These are phyloP conservation scores for Microbotryum scabiosae DNA, from an alignment of 1,284 basidiomycete species.

Conservation along the genomic window DNA sequence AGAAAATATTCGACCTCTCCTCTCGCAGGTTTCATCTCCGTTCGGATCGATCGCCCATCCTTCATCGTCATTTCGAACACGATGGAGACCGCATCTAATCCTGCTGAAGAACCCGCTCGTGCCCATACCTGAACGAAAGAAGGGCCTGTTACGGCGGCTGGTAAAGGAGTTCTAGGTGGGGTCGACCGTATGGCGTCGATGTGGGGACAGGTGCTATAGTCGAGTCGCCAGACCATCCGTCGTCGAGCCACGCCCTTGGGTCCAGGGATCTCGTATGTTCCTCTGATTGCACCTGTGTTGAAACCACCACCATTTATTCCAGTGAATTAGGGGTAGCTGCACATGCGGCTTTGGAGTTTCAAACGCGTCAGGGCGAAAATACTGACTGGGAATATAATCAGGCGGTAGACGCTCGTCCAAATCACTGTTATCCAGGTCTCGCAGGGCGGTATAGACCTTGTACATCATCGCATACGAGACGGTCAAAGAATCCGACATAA, in stretches of 20 bases:
- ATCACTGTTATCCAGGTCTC: neutral
- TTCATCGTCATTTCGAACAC: constrained; percentile 11
- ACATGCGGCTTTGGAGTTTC: neutral
- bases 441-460: neutral
- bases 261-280: neutral
- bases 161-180: too few species aligned
- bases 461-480: constrained; percentile 10
- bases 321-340: too few species aligned
- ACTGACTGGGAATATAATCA: constrained; percentile 12
- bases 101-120: too few species aligned
- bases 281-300: constrained; percentile 13
- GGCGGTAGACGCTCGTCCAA: neutral
- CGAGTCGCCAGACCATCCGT: constrained; percentile 19
- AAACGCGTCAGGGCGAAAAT: too few species aligned
- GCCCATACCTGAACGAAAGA: neutral
- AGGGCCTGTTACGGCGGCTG: neutral
- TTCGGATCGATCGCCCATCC: constrained; percentile 1
- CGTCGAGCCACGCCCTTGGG: neutral
- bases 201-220: constrained; percentile 6
- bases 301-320: too few species aligned
- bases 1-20: neutral
- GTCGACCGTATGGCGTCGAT: too few species aligned
- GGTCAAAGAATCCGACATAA: constrained; percentile 14
- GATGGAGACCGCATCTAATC: too few species aligned
- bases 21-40: neutral